Base-by-base conservation (phyloP, 2,329 filamentous ascomycete species). In the Hymenotorrendiella dingleyae region DNA sequence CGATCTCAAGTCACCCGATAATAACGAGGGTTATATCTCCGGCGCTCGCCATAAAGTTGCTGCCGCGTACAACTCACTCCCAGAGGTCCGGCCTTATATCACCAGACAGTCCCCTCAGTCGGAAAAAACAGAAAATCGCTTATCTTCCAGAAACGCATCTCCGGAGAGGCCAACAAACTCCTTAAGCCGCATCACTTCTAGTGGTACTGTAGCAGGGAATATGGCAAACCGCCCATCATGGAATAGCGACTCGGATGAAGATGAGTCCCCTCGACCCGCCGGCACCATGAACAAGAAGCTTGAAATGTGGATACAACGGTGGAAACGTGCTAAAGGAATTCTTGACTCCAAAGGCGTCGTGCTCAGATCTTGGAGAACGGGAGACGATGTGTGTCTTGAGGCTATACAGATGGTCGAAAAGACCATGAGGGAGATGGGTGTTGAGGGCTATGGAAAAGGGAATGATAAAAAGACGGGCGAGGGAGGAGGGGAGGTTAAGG, bases 291-390 rank as follows among this genome's bases (percentile, higher is more conserved):
- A 78, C 61, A 87, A 84, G 65, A 83, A 86, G 51, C 69, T 88
- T 42, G 81, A 83, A 46, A 58, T 88, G 36, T 93, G 86, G 86
- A 70, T 73, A 48, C 73, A 80, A 43, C 68, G 86, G 29, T 76
- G 86, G 66, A 73, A 73, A 30, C 68, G 76, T 33, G 85, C 86
- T 3, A 78, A 84, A 49, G 67, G 78, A 22, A 63, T 68, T 28
- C 69, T 91, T 8, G 75, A 77, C n/a, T 66, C 69, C 4, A 68
- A 80, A 28, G 82, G 82, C 4, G 82, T 93, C 1, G 67, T 73
- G 50, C 60, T 93, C 26, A 78, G 84, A 49, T 86, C 76, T 16
- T 93, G 86, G 86, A 72, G 83, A 30, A 74, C 73, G 9, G 86
- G 86, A 0, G 69, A 72, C 21, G 86, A 93, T 65, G 82, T 86